Evolutionary conservation across 2,329 filamentous ascomycete species (phyloP), one percentile per base, ranked within the genome.

Genomic region (Sclerotinia borealis): DNA sequence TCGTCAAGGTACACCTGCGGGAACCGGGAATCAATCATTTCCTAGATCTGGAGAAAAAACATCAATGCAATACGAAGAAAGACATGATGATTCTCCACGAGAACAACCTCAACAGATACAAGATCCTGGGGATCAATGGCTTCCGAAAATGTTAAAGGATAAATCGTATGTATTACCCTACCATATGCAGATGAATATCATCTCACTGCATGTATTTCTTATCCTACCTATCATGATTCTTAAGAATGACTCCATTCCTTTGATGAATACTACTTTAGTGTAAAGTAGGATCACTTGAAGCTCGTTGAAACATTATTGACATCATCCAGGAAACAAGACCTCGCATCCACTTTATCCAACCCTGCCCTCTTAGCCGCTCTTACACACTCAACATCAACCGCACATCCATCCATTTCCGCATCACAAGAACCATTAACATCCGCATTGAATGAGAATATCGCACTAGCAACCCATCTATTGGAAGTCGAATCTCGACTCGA

Each of bases 101-200:
- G 60, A 62, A 29, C 39, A 41, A n/a, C 17, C 41, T 39, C 75
- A 77, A 19, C 72, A 75, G 2, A 77, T 80, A 47, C 77, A 80
- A 3, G 85, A 88, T 68, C 85, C 85, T 0, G 85, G 87, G 25
- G 85, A 90, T 59, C 83, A 87, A 67, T 96, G 92, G 92, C 80
- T 96, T 3, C 92, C 92, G 1, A 83, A 85, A 65, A 78, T 86
- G 15, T 78, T 97, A 2, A 84, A 90, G 72, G 90, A 95, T 72
- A 96, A 95, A 79, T 87, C 90, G 92, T 96, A 79, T 68, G 85
- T 78, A n/a, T 49, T 45, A 37, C 47, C 37, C 15, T 55, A 2
- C n/a, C 48, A 31, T 22, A 39, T 45, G 34, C 49, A 45, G 27
- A 17, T 45, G 54, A 25, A 25, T 27, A 45, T 10, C 11, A 25